These are phyloP conservation scores for Vigna trinervia DNA, from an alignment of 306 rosid species.

Conservation along the genomic window DNA sequence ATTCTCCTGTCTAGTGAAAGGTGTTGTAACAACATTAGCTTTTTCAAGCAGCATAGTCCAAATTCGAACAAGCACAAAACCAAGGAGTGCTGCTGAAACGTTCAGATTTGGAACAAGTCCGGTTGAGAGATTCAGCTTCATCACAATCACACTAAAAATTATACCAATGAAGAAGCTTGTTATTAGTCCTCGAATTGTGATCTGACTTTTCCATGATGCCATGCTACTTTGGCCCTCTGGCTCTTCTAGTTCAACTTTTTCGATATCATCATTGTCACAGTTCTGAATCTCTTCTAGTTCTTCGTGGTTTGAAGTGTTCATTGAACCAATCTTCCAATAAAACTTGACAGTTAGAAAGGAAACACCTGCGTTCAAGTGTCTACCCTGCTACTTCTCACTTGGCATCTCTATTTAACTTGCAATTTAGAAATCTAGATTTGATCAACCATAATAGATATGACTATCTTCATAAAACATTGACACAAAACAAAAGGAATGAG, in stretches of 20 bases:
- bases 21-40: constrained; percentile 73
- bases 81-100: constrained; percentile 94
- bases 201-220: constrained; percentile 70
- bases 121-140: constrained; percentile 84
- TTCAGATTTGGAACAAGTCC: constrained; percentile 92
- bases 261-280: constrained; percentile 47
- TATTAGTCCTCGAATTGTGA: constrained; percentile 74
- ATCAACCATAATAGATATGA: neutral
- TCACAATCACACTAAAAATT: constrained; percentile 77
- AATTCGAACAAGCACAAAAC: constrained; percentile 70
- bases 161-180: constrained; percentile 70
- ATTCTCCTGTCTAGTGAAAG: constrained; percentile 90
- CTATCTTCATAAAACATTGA: neutral
- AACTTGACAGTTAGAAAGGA: neutral
- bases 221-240: constrained; percentile 58
- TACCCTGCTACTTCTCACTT: neutral
- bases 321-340: constrained; percentile 41
- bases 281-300: constrained; percentile 56
- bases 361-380: neutral
- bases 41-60: constrained; percentile 78
- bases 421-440: neutral
- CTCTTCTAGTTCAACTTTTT: constrained; percentile 46
- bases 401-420: constrained; percentile 1
- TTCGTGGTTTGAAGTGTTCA: constrained; percentile 51
- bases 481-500: neutral